Evolutionary conservation across 352 stramenopile genomes (phyloP).

Genomic region (Globisporangium yorkense): DNA sequence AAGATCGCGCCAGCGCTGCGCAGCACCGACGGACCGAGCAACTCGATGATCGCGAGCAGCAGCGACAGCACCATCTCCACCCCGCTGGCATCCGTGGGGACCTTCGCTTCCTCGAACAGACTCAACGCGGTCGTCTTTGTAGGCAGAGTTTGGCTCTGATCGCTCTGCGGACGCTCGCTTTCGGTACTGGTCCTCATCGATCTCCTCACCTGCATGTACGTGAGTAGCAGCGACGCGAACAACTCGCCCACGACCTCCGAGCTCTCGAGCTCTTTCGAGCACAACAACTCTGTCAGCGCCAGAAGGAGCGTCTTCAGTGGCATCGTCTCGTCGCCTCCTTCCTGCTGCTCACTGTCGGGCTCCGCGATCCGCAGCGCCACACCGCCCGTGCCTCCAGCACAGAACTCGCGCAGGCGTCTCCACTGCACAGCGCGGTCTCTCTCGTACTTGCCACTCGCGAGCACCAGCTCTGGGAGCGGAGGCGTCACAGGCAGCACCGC

Average conservation of each 20-base stretch:
- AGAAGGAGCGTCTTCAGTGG: slow-evolving; percentile 33
- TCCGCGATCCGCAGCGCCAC: slow-evolving; percentile 34
- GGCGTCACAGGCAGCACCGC: slow-evolving; percentile 42
- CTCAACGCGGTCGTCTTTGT: not conserved
- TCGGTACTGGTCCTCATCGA: not conserved
- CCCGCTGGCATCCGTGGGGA: slow-evolving; percentile 23
- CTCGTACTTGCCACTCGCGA: slow-evolving; percentile 25
- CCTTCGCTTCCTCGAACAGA: slow-evolving; percentile 32
- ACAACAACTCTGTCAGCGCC: slow-evolving; percentile 49
- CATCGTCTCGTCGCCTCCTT: slow-evolving; percentile 15
- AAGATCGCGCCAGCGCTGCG: slow-evolving; percentile 59
- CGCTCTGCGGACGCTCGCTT: not conserved
- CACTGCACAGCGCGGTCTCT: slow-evolving; percentile 22
- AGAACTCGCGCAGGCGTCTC: slow-evolving; percentile 45
- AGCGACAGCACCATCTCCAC: slow-evolving; percentile 59
- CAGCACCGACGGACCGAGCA: slow-evolving; percentile 63
- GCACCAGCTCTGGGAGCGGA: slow-evolving; percentile 24
- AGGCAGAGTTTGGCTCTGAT: not conserved
- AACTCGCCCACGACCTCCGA: slow-evolving; percentile 67
- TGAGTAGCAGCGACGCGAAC: slow-evolving; percentile 69
- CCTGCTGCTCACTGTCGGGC: not conserved
- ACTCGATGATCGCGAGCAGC: slow-evolving; percentile 67
- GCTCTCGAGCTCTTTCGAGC: slow-evolving; percentile 53
- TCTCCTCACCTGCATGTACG: slow-evolving; percentile 60
- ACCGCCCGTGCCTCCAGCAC: slow-evolving; percentile 51